Conservation (phyloP, 2,329 filamentous ascomycete species). For the Aspergillus ibericus region DNA sequence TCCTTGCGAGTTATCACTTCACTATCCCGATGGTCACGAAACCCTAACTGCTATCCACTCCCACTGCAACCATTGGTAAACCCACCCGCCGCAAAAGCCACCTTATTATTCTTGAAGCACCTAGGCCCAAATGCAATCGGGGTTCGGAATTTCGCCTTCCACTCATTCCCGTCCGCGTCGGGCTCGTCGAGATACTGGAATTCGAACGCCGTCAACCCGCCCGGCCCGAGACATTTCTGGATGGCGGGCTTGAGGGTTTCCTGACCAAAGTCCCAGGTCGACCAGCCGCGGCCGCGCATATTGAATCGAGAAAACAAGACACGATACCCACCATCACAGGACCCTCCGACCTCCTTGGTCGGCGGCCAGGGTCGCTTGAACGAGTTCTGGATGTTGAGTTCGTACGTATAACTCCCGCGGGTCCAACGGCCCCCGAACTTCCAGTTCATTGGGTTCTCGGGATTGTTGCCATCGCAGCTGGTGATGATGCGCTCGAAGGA, state of each 20-base stretch:
- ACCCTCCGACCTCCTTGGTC: neutral
- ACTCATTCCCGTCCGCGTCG: conserved; percentile 5
- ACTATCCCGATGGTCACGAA: too few species aligned
- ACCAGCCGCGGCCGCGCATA: conserved; percentile 1
- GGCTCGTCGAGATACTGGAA: conserved; percentile 7
- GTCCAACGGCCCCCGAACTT: conserved; percentile 19
- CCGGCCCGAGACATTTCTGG: neutral
- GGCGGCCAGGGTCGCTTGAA: conserved; percentile 7
- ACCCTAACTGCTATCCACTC: neutral
- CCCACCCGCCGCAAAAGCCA: neutral
- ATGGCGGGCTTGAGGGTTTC: neutral
- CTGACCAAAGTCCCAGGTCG: conserved; percentile 1
- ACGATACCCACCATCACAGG: neutral
- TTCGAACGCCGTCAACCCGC: neutral
- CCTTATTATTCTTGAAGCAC: neutral
- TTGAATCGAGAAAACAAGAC: neutral
- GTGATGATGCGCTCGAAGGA: conserved; percentile 11
- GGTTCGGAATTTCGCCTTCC: conserved; percentile 1
- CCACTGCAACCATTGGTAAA: neutral
- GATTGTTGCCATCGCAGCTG: conserved; percentile 18
- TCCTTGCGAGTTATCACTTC: too few species aligned
- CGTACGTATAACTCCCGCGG: conserved; percentile 6
- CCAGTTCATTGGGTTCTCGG: conserved; percentile 21
- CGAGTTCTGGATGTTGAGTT: neutral
- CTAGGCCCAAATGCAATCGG: neutral